phyloP scores from a whole-genome alignment of 139 green algal genomes.

The Chlorella sp. region DNA sequence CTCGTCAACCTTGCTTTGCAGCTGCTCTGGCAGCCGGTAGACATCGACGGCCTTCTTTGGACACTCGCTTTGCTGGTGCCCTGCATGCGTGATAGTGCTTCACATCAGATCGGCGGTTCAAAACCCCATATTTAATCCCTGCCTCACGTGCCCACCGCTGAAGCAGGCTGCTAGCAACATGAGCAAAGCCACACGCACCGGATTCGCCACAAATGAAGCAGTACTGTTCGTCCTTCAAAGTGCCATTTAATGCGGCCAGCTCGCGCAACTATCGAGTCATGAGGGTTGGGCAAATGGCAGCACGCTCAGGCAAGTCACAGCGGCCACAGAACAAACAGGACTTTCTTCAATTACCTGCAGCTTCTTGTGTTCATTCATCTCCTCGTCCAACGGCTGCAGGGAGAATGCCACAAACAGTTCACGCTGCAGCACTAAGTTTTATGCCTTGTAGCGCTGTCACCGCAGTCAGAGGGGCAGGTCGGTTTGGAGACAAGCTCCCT shows the following conservation, averaged over 20 bases:
- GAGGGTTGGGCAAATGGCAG: neutral
- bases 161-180: neutral
- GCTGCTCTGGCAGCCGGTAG: slow-evolving; percentile 77
- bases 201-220: slow-evolving; percentile 75
- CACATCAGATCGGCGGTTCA: too few species aligned
- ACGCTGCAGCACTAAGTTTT: too few species aligned
- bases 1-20: slow-evolving; percentile 63
- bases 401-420: neutral
- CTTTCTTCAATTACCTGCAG: slow-evolving; percentile 82
- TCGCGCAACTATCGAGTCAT: slow-evolving; percentile 77
- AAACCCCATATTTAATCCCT: too few species aligned
- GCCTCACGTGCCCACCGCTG: too few species aligned
- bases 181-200: slow-evolving; percentile 21
- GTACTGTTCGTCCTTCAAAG: slow-evolving; percentile 58
- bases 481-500: neutral
- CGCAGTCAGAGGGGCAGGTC: neutral
- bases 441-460: too few species aligned
- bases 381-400: slow-evolving; percentile 81
- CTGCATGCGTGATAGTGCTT: neutral
- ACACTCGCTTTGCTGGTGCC: slow-evolving; percentile 70
- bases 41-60: slow-evolving; percentile 59
- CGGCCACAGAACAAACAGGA: slow-evolving; percentile 91
- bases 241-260: slow-evolving; percentile 94
- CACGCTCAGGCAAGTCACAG: slow-evolving; percentile 2
- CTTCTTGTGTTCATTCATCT: slow-evolving; percentile 93